A percentile compares a stretch with the other conserved stretches of the same genome.
phyloP scores from a whole-genome alignment of 2,329 filamentous ascomycete genomes.

The Pseudocercospora pini-densiflorae region DNA sequence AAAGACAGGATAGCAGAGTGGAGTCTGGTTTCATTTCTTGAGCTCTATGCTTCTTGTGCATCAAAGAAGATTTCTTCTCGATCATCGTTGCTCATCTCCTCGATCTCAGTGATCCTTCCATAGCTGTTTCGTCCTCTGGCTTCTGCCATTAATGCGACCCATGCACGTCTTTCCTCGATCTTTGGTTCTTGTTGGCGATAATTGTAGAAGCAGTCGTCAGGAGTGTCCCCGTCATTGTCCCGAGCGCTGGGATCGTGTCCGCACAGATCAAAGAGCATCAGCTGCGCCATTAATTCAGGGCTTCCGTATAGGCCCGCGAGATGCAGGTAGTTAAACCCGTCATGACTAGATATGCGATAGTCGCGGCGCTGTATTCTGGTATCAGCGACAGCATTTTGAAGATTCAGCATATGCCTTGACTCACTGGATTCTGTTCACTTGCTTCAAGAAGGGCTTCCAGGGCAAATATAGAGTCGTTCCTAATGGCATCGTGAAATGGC shows the following conservation, averaged over 20 bases:
- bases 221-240: not conserved
- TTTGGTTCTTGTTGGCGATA: not conserved
- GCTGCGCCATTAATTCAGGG: not conserved
- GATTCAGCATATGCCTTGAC: too few relatives aligned
- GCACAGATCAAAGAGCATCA: not conserved
- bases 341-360: too few relatives aligned
- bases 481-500: not conserved
- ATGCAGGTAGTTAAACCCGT: not conserved
- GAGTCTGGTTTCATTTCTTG: too few relatives aligned
- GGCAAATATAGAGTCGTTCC: not conserved
- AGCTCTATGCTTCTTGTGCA: too few relatives aligned
- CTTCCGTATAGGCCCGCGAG: not conserved
- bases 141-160: not conserved
- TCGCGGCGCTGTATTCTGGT: too few relatives aligned
- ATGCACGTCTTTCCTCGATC: not conserved
- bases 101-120: not conserved
- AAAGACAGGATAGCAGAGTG: too few relatives aligned
- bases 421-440: not conserved
- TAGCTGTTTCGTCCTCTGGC: not conserved
- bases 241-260: not conserved
- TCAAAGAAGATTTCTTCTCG: not conserved
- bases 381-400: too few relatives aligned
- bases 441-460: not conserved
- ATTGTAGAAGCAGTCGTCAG: not conserved
- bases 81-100: not conserved